phyloP scores from a whole-genome alignment of 306 rosid species.

The Potentilla sterilis region DNA sequence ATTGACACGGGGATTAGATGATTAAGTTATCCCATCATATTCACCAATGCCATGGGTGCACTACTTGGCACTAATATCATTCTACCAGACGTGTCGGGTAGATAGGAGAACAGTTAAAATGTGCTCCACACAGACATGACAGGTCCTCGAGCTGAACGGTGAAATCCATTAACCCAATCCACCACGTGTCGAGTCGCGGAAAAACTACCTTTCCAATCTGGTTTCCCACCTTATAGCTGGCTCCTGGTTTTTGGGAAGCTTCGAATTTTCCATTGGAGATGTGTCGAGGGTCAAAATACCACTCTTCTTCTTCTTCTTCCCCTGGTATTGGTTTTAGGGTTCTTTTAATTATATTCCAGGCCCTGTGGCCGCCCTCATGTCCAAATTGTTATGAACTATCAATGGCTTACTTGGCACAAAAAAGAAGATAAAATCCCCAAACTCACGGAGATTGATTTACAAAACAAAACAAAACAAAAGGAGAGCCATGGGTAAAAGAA shows the following conservation, averaged over 20 bases:
- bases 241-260: slow-evolving; percentile 17
- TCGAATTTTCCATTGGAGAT: not conserved
- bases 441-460: not conserved
- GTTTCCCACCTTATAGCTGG: not conserved
- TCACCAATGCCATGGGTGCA: not conserved
- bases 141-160: not conserved
- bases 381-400: not conserved
- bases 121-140: slow-evolving; percentile 1
- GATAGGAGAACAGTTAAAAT: not conserved
- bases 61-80: too few species aligned
- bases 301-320: not conserved
- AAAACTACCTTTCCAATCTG: not conserved
- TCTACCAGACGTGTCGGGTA: not conserved
- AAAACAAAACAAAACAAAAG: too few species aligned
- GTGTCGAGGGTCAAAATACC: not conserved
- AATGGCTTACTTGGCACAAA: not conserved
- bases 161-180: not conserved
- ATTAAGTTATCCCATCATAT: not conserved
- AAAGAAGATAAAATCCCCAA: not conserved
- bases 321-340: not conserved
- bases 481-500: not conserved
- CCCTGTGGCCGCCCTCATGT: not conserved
- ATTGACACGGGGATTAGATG: not conserved
- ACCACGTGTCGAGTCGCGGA: not conserved
- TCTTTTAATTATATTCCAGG: not conserved